Base-by-base conservation (phyloP, 352 stramenopile genomes). In the Pythium angustatum region DNA sequence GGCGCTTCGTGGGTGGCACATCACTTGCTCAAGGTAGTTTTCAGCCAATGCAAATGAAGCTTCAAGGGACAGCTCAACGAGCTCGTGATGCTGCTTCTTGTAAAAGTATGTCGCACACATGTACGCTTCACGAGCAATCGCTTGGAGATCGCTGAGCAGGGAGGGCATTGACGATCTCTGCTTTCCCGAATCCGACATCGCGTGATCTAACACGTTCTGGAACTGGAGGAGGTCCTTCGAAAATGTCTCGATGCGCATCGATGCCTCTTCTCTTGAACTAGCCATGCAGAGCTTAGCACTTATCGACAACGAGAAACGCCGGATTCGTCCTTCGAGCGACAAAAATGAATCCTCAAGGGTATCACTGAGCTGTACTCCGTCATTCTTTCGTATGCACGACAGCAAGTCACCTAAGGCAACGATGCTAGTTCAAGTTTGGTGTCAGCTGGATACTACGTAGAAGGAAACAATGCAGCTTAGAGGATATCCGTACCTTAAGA, bases 111-210 rank as follows among this genome's bases (percentile, higher is more conserved):
- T 72, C 0, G 78, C 81, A 53, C 75, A 88, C 21, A 51, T 71
- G 55, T 90, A 92, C 61, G 79, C 78, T 53, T 92, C 83, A 44
- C 81, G 71, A 49, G 78, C 77, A 62, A 92, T 77, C 15, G 58
- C 66, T 26, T 87, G 85, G n/a, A 92, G 49, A 49, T 92, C 83
- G 4, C 51, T 62, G 38, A 90, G 57, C 22, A 91, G 50, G 12
- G 64, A 65, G 26, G 74, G 60, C 21, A 86, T 24, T 4, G 41
- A 60, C 2, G 36, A 12, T 24, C 48, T 59, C 22, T 44, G 21
- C 10, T 47, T 53, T 24, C 54, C 14, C 8, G 54, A n/a, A 5
- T 58, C 61, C 4, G 44, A 53, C 26, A 68, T 62, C 3, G 28
- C 53, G 10, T 58, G 30, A 14, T 52, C 33, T 31, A 68, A 7